Evolutionary conservation across 2,329 filamentous ascomycete species (phyloP), one percentile per base, ranked within the genome.

Genomic region (Daldinia sp.): DNA sequence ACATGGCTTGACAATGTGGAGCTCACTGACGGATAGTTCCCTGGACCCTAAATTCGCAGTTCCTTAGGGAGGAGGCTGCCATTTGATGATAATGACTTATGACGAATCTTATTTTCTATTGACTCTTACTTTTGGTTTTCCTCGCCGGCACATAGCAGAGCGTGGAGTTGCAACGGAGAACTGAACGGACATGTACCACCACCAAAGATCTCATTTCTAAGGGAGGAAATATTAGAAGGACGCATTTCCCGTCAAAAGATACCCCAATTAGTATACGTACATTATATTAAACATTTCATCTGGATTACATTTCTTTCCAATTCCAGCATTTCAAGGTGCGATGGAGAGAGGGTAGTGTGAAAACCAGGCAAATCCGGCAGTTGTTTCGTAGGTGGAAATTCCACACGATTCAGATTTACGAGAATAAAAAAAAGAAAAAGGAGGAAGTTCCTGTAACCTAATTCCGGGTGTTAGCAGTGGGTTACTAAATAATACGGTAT

Each of bases 1-100:
- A 58, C 60, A 9, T 77, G 75, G 75, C 71, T 77, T 23, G 75
- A 76, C 11, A 71, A 47, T 13, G 75, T 77, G 15, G 75, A 77
- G 45, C 63, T 70, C 4, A 64, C 68, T n/a, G 74, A 75, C 10
- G 57, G 48, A 5, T 72, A 59, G 60, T 4, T 13, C 29, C 13
- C 35, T 23, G 19, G 21, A 30, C 21, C 35, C n/a, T 19, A n/a
- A 30, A 13, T 17, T 29, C 27, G 29, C 23, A 11, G 5, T 45
- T 30, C 19, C 39, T 19, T 25, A 15, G 15, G 49, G 37, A n/a
- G n/a, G 11, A 48, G 21, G 5, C 4, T 15, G 13, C 5, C 5
- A 13, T 50, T 49, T 63, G 54, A 66, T 66, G 63, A 66, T 64
- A 64, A 66, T 35, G 66, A 67, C 32, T 23, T n/a, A 23, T 62